Evolutionary conservation across 805 yeast species (phyloP), one percentile per base, ranked within the genome.

Genomic region (Candida takata): DNA sequence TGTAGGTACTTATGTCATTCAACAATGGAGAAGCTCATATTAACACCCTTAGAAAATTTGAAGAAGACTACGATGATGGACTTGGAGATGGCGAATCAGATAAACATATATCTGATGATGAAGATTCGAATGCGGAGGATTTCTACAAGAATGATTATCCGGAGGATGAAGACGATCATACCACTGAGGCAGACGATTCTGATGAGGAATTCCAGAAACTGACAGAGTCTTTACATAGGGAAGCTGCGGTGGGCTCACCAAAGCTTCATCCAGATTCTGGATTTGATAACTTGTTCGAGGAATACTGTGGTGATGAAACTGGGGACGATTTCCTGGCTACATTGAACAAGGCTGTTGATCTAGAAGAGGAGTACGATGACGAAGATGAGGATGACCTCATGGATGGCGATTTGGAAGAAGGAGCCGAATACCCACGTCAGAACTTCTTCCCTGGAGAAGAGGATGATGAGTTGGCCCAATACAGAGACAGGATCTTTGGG

Each of bases 141-240:
- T 88, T 79, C 52, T 90, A 90, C 55, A 76, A 77, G 49, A 90
- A 92, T 58, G 97, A 90, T 52, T 90, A 90, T 52, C 97, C 97
- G 0, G 95, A 86, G 31, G 96, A 88, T 52, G 96, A 86, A 44
- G 90, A 84, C 49, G 86, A 77, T 3, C 52, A 48, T n/a, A 41
- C 45, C 14, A 38, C 43, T 4, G 45, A 48, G n/a, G 49, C 40
- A 8, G 49, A 43, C 4, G 46, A 39, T 15, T 41, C 45, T 2
- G 34, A 40, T 6, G 44, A 37, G 1, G 40, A 45, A 6, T 34
- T 41, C n/a, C 50, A 48, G 29, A 33, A 37, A 6, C 34, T 45
- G 4, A 38, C 49, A 1, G 45, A 41, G 20, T 38, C 41, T 14
- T 15, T 46, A 25, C 43, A 41, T 20, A 41, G 39, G 27, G 40